These are phyloP conservation scores for Globisporangium radiosum DNA, from an alignment of 352 stramenopile species.

Conservation along the genomic window DNA sequence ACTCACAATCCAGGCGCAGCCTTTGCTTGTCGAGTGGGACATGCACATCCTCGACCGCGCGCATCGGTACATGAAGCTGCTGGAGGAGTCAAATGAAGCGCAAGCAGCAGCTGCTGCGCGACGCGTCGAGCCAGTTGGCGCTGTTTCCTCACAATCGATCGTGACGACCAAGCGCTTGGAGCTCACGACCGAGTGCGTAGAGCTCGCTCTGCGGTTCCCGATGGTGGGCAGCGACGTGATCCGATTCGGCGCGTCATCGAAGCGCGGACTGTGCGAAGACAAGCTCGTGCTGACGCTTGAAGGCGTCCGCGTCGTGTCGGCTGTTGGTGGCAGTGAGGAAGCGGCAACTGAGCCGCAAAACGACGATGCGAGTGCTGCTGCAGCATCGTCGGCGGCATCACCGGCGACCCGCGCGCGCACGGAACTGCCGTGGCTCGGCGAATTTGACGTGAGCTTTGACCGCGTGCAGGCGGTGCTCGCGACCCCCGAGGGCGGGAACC, in stretches of 20 bases:
- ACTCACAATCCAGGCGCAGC: conserved; percentile 66
- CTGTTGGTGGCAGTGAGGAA: not conserved
- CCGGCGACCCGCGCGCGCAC: conserved; percentile 2
- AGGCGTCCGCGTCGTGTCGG: conserved; percentile 31
- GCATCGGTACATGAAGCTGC: conserved; percentile 59
- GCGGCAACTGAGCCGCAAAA: not conserved
- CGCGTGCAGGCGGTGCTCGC: conserved; percentile 36
- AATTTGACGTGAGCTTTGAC: conserved; percentile 62
- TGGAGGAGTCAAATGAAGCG: conserved; percentile 48
- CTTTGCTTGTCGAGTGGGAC: conserved; percentile 79
- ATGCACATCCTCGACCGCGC: conserved; percentile 82
- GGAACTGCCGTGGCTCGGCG: conserved; percentile 52
- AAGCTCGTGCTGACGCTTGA: conserved; percentile 66
- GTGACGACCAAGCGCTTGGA: conserved; percentile 43
- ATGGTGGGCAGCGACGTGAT: conserved; percentile 82
- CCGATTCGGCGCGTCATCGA: conserved; percentile 72
- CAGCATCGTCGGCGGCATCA: not conserved
- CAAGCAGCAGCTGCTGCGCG: conserved; percentile 2
- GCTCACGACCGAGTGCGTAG: conserved; percentile 62
- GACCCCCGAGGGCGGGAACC: conserved; percentile 46
- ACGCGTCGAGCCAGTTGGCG: not conserved
- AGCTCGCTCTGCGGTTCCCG: conserved; percentile 72
- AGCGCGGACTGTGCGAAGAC: conserved; percentile 78
- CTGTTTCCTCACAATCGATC: conserved; percentile 13
- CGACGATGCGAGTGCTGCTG: conserved; percentile 5